Conservation (phyloP, 176 grass and related monocot species). For the Chloris gayana region DNA sequence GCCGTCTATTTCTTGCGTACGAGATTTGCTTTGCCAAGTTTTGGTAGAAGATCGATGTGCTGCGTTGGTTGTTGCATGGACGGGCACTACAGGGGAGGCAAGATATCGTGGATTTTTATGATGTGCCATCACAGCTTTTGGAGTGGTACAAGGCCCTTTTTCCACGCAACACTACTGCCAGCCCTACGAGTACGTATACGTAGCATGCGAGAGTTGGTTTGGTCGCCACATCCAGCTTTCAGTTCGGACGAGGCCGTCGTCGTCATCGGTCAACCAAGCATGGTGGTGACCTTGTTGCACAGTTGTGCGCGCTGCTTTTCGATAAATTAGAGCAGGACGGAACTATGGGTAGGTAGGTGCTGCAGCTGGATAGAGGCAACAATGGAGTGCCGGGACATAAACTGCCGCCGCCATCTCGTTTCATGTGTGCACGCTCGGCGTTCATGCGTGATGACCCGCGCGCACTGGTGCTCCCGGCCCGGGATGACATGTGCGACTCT, state of each 20-base stretch:
- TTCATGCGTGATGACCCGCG: background rate
- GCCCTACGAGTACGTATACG: too few relatives aligned
- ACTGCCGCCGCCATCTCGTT: background rate
- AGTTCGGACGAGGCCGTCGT: background rate
- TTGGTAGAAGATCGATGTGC: background rate
- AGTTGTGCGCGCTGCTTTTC: background rate
- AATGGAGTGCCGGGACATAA: background rate
- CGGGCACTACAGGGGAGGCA: background rate
- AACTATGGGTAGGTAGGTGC: too few relatives aligned
- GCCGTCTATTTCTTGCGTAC: background rate
- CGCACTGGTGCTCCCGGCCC: too few relatives aligned
- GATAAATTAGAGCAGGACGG: background rate
- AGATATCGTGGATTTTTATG: background rate
- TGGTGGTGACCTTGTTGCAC: background rate
- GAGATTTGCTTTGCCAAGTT: background rate
- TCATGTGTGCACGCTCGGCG: background rate
- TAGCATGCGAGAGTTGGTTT: background rate
- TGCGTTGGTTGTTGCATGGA: background rate
- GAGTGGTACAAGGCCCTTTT: too few relatives aligned
- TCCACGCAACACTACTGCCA: too few relatives aligned
- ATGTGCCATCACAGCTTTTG: background rate
- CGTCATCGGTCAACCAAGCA: conserved; percentile 6
- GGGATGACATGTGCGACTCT: too few relatives aligned
- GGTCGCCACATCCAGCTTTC: background rate
- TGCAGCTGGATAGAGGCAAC: background rate